phyloP scores from a whole-genome alignment of 148 eudicot genomes.

The Rhododendron ferrugineum region DNA sequence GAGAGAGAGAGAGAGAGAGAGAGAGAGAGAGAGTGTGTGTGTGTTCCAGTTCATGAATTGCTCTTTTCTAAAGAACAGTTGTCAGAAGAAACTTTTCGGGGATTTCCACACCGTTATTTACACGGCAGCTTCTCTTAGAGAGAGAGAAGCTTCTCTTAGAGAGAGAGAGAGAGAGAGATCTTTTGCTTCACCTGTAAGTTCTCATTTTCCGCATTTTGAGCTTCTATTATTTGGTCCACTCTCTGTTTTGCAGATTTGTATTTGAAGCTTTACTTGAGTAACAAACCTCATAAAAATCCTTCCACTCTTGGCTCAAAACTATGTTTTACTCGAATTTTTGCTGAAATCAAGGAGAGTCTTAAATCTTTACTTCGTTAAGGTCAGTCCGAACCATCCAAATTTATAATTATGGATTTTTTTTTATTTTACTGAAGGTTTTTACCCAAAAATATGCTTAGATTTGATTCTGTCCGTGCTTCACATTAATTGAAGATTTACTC shows the following conservation, averaged over 20 bases:
- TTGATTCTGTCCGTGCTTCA: not conserved
- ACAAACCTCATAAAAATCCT: not conserved
- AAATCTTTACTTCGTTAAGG: not conserved
- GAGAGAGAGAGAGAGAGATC: not conserved
- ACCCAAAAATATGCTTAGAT: not conserved
- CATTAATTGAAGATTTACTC: not conserved
- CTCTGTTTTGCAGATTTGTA: not conserved
- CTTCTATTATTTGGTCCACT: not conserved
- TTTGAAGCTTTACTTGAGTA: not conserved
- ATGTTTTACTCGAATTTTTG: not conserved
- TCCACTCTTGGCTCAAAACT: not conserved
- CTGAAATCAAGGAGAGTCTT: not conserved
- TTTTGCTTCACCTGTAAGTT: not conserved
- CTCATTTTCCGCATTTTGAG: not conserved
- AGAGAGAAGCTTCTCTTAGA: not conserved
- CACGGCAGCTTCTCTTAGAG: not conserved
- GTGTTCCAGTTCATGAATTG: not conserved
- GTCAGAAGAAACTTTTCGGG: not conserved
- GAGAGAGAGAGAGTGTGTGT: too few relatives aligned
- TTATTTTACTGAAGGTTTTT: not conserved
- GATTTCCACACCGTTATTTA: not conserved
- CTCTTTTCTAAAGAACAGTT: not conserved
- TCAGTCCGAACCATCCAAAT: not conserved
- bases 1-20: constrained; percentile 1
- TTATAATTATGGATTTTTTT: not conserved